Evolutionary conservation across 768 basidiomycete genomes (phyloP), one percentile per base, ranked within the genome.

Genomic region (Kwoniella heveanensis): DNA sequence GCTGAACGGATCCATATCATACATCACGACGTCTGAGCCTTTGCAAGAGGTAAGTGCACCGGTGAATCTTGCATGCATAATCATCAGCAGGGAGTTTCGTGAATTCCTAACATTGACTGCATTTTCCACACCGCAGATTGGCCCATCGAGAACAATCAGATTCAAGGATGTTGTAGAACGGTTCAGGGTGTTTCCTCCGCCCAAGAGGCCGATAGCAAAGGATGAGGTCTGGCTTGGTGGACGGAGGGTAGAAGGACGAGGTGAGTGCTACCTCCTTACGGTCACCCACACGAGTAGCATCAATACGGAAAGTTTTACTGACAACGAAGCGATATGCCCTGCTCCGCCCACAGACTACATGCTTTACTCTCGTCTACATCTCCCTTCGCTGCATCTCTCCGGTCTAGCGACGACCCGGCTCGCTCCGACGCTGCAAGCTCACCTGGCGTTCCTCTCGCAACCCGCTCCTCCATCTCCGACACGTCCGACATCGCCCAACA

Each of bases 161-260:
- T 88, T 97, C 83, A 91, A 92, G 77, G 88, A 92, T 73, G 89
- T 95, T 83, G 83, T 92, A 39, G 92, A 95, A 68, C 87, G 89
- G 12, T 96, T 95, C 82, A 87, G 85, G 73, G 85, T 93, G 17
- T 90, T 88, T 64, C 88, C 89, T 65, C 87, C 88, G 59, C 95
- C 95, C 9, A 85, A 86, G 54, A 83, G 85, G 76, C 92, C 94
- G 1, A 87, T 90, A 72, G 84, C 83, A 0, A 88, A 87, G 73
- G 88, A 87, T 51, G 89, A 93, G 74, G 88, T 88, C 71, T 96
- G 88, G 87, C 80, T 88, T 1, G 89, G 86, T 0, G 95, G 95
- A 4, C 84, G 90, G 68, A 82, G 88, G 51, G 86, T 91, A 5
- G 86, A 91, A 73, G 83, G 83, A 21, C 85, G 89, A 62, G 92